Conservation (phyloP, 2,329 filamentous ascomycete species). For the Cordyceps cateniannulata region DNA sequence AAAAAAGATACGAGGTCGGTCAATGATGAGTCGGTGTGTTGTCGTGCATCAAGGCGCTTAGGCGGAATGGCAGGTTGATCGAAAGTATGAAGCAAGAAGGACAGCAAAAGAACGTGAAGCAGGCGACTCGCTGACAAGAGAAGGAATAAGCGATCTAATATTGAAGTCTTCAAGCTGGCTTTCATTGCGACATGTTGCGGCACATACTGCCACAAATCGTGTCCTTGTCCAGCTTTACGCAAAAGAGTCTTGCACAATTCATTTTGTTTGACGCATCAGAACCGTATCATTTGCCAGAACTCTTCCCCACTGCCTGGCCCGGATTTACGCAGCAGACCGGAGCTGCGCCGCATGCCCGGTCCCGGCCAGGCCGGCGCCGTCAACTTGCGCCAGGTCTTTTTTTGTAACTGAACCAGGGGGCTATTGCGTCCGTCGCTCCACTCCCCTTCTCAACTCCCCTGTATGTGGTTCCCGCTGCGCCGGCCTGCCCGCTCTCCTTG, state of each 20-base stretch:
- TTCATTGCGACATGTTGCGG: too few relatives aligned
- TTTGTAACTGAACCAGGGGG: neutral
- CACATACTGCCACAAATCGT: neutral
- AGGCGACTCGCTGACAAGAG: too few relatives aligned
- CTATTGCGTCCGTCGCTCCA: neutral
- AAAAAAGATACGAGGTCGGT: neutral
- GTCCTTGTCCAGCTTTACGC: neutral
- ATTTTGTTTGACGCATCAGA: neutral
- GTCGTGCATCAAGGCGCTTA: too few relatives aligned
- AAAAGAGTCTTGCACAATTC: neutral
- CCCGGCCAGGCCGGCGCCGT: neutral
- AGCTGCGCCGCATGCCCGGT: conserved; percentile 1
- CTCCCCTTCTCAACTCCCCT: neutral
- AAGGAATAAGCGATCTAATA: too few relatives aligned
- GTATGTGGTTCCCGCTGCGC: neutral
- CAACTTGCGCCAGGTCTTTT: neutral
- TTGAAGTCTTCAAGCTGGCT: too few relatives aligned
- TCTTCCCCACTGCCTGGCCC: neutral
- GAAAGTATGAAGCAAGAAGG: too few relatives aligned
- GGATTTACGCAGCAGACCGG: neutral
- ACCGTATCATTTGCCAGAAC: neutral
- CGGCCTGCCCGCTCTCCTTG: neutral
- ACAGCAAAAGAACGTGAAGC: too few relatives aligned
- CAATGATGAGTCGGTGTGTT: neutral
- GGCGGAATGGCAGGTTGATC: too few relatives aligned